Conservation (phyloP, 1,139 yeast genomes). For the Zygosaccharomyces sapae region DNA sequence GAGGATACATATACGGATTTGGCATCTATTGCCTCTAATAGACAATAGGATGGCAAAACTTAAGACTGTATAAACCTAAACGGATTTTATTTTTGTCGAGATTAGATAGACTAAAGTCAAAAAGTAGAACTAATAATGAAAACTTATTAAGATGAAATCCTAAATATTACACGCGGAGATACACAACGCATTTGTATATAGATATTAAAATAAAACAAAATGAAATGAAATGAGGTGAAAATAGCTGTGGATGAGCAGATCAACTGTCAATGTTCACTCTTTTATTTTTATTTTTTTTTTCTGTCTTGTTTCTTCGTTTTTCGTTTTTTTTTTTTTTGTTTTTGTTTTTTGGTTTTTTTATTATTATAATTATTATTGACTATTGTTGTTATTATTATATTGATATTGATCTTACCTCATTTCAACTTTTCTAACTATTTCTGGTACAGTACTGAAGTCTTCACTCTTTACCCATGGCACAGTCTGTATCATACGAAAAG, state of each 20-base stretch:
- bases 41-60: slow-evolving; percentile 18
- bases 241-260: slow-evolving; percentile 2
- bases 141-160: slow-evolving; percentile 6
- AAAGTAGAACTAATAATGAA: not conserved
- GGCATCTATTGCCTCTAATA: slow-evolving; percentile 42
- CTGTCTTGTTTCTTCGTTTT: too few relatives aligned
- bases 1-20: slow-evolving; percentile 55
- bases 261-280: slow-evolving; percentile 7
- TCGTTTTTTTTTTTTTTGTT: not conserved
- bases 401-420: too few relatives aligned
- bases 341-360: not conserved
- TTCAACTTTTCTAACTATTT: too few relatives aligned
- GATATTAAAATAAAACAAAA: slow-evolving; percentile 2
- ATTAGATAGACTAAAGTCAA: too few relatives aligned
- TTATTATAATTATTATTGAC: too few relatives aligned
- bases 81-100: not conserved
- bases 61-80: not conserved
- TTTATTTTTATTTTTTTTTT: not conserved
- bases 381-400: too few relatives aligned
- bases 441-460: too few relatives aligned
- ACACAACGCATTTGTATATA: slow-evolving; percentile 11
- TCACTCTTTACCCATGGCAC: too few relatives aligned
- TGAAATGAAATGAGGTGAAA: slow-evolving; percentile 3
- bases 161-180: slow-evolving; percentile 13
- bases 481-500: too few relatives aligned